A percentile compares a stretch with the other conserved stretches of the same genome.
Evolutionary conservation across 208 protist genomes (phyloP).

Genomic region (Trichomonas vaginalis): DNA sequence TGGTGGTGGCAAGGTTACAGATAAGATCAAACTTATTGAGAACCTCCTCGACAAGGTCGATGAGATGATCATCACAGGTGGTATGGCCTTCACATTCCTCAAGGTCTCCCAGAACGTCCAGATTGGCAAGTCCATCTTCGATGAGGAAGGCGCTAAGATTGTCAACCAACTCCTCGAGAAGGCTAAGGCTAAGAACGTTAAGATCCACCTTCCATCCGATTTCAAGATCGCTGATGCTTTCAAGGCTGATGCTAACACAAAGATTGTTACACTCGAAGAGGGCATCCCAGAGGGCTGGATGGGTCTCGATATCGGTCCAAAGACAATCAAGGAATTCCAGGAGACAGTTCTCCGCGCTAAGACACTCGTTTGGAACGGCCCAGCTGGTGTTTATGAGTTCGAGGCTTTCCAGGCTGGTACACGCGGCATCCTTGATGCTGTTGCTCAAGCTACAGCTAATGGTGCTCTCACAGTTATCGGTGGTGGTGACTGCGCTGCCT

Average conservation of each 20-base stretch:
- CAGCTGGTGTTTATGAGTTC: conserved; percentile 44
- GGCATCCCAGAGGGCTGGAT: conserved; percentile 46
- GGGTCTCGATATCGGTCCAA: conserved; percentile 50
- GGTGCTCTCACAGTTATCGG: conserved; percentile 36
- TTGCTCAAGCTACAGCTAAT: conserved; percentile 25
- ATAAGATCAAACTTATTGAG: conserved; percentile 96
- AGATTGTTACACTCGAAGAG: conserved; percentile 21
- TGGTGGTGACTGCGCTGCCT: conserved; percentile 34
- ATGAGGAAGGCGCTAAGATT: conserved; percentile 42
- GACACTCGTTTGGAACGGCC: conserved; percentile 45
- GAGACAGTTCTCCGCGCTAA: conserved; percentile 16
- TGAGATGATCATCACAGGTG: conserved; percentile 90
- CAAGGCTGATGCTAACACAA: conserved; percentile 28
- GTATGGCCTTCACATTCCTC: conserved; percentile 93
- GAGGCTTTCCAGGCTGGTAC: conserved; percentile 34
- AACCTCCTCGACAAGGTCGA: conserved; percentile 85
- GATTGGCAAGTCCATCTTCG: conserved; percentile 49
- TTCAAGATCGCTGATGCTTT: conserved; percentile 28
- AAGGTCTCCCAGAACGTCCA: conserved; percentile 40
- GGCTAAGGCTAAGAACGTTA: conserved; percentile 63
- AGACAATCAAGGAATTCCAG: conserved; percentile 31
- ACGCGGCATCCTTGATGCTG: conserved; percentile 25
- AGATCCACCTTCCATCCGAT: conserved; percentile 71
- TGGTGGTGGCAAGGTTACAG: conserved; percentile 80
- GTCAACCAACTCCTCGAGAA: conserved; percentile 38